Base-by-base conservation (phyloP, 2,329 filamentous ascomycete species). In the Fusarium globosum region DNA sequence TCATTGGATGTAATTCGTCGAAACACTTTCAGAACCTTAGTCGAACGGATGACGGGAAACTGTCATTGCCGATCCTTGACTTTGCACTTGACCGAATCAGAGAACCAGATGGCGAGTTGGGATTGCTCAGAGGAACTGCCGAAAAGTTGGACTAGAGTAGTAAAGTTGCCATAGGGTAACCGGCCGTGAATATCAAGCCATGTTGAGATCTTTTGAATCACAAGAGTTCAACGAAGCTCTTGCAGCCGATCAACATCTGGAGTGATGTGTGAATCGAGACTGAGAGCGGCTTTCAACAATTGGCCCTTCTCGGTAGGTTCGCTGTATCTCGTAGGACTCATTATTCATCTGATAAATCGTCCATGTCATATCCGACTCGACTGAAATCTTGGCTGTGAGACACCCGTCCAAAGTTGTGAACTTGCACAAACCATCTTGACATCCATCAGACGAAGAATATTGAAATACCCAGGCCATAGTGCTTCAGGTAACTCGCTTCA, bases 161-260 rank as follows among this genome's bases (percentile, higher is more conserved):
- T n/a, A 7, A 28, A n/a, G 8, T 1, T n/a, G 23, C 11, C 35
- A 28, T 18, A 41, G 51, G 51, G 51, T 55, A 55, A n/a, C 0
- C 5, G 1, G 10, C 7, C 6, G 35, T 10, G 2, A 9, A 4
- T 15, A 36, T 23, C 48, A 52, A 35, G 2, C 11, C 12, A 4
- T 3, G 1, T 15, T 26, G 48, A 15, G 30, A 23, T 35, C n/a
- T 20, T 23, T 7, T 11, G 8, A 20, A 23, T 23, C 21, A 20
- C n/a, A 15, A 51, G 6, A 20, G 21, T 2, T 20, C 16, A 2
- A 35, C 1, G 7, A n/a, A 30, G 23, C 45, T 15, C 16, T 4
- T 14, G 30, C 5, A 0, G 12, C n/a, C 21, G 12, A 20, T 20
- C n/a, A 51, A 11, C 1, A 2, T 14, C n/a, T 12, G 7, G 2